Base-by-base conservation (phyloP, 2,329 filamentous ascomycete species). In the Aureobasidium sp. region DNA sequence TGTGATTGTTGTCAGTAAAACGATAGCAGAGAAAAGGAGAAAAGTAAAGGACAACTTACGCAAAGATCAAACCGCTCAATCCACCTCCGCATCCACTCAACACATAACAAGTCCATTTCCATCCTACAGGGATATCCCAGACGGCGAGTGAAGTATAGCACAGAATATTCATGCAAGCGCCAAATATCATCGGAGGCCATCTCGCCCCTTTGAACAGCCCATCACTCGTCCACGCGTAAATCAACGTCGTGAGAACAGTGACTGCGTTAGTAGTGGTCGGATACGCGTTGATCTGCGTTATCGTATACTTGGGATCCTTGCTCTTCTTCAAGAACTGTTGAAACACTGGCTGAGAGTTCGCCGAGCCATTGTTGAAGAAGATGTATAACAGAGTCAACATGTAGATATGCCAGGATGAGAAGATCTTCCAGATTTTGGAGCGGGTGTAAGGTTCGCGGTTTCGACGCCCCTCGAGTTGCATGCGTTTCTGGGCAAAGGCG, bases 31-130 rank as follows among this genome's bases (percentile, higher is more conserved):
- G 13, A 37, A 11, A 37, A 21, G 21, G 21, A 37, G 3, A 3
- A 37, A 11, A 10, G 6, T 8, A 34, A 11, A 5, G 4, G 34
- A 14, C 10, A n/a, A 74, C 74, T 68, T 70, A 80, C 69, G 80
- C 79, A 72, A 81, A 79, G 63, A 74, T 76, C 4, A 82, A 68
- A 6, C 80, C 79, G 21, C 76, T 78, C 0, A 82, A 66, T 0
- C 79, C 80, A 45, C 71, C 75, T 0, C 77, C 77, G 3, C 73
- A 77, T 0, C 80, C 80, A 0, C 76, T 74, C 0, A 87, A 71
- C 11, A 86, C 76, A 64, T 82, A 87, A 61, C 82, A 87, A 0
- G 79, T 76, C 85, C 85, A 89, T 63, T 84, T 85, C 82, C 81
- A 85, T 0, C 78, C 79, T 2, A 70, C 16, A 53, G 70, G 45